Percentiles rank a stretch among this genome's conserved stretches.
phyloP scores from a whole-genome alignment of 1,284 basidiomycete species.

The Pascua sp. region DNA sequence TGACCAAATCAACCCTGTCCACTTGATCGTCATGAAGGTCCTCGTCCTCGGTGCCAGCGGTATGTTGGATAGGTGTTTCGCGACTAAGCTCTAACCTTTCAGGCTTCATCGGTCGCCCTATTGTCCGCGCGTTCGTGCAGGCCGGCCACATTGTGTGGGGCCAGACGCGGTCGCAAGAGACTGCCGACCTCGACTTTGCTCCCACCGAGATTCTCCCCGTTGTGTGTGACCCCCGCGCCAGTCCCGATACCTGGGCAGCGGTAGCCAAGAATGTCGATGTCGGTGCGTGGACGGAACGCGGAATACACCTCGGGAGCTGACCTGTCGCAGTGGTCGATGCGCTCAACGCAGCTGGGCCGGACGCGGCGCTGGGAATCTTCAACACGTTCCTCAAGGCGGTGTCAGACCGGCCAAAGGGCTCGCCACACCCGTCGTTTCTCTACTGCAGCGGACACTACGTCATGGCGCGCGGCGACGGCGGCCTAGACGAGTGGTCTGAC shows the following conservation, averaged over 20 bases:
- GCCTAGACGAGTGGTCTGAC: conserved; percentile 35
- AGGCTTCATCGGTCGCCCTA: conserved; percentile 56
- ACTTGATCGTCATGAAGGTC: background rate
- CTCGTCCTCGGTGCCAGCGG: conserved; percentile 1
- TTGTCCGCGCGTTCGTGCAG: conserved; percentile 55
- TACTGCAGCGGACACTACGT: conserved; percentile 56
- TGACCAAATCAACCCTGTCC: too few species aligned
- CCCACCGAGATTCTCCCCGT: conserved; percentile 57
- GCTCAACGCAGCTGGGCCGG: conserved; percentile 37
- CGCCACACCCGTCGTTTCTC: conserved; percentile 48
- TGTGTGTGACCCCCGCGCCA: conserved; percentile 49
- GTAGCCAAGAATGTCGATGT: conserved; percentile 54
- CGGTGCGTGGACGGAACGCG: conserved; percentile 40
- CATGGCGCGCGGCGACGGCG: conserved; percentile 44
- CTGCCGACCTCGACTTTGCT: conserved; percentile 19
- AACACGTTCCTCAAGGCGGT: conserved; percentile 5
- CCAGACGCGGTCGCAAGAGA: conserved; percentile 50
- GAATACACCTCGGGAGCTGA: conserved; percentile 4
- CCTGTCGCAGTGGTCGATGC: conserved; percentile 42
- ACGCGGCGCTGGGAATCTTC: conserved; percentile 39
- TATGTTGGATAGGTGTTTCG: background rate
- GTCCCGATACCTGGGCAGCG: conserved; percentile 44
- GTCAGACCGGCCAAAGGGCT: background rate
- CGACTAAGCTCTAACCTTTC: too few species aligned
- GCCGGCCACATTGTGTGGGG: conserved; percentile 59